Percentiles rank a stretch among this genome's conserved stretches.
Conservation (phyloP, 1,284 basidiomycete genomes). For the Naganishia sp. region DNA sequence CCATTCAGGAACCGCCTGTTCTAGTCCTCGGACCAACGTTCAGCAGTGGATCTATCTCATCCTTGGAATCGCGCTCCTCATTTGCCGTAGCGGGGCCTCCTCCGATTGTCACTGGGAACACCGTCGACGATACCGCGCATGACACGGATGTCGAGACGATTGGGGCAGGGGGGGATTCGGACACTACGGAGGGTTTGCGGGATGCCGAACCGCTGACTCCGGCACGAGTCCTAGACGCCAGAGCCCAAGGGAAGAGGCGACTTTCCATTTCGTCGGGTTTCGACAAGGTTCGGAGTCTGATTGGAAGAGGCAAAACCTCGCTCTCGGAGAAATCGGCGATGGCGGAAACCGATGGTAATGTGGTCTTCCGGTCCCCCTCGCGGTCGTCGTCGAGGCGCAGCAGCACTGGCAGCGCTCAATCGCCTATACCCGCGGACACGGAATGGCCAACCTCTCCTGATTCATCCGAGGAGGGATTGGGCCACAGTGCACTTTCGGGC, state of each 20-base stretch:
- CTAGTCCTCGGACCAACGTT: slow-evolving; percentile 18
- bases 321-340: no score
- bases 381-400: slow-evolving; percentile 13
- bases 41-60: slow-evolving; percentile 19
- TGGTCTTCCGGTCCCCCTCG: neutral
- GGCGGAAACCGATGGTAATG: neutral
- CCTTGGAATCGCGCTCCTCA: slow-evolving; percentile 4
- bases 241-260: slow-evolving; percentile 1
- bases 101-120: neutral
- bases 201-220: neutral
- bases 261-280: slow-evolving; percentile 16
- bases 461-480: neutral
- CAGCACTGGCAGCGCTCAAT: slow-evolving; percentile 7
- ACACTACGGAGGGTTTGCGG: slow-evolving; percentile 5
- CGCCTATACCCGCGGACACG: neutral
- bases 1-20: neutral
- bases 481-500: neutral
- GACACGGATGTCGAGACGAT: slow-evolving; percentile 10
- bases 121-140: neutral
- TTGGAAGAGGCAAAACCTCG: slow-evolving; percentile 8
- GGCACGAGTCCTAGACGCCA: neutral
- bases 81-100: neutral
- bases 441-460: neutral
- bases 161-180: slow-evolving; percentile 1
- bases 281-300: slow-evolving; percentile 13